Evolutionary conservation across 2,329 filamentous ascomycete species (phyloP).

Genomic region (Periconia sp.): DNA sequence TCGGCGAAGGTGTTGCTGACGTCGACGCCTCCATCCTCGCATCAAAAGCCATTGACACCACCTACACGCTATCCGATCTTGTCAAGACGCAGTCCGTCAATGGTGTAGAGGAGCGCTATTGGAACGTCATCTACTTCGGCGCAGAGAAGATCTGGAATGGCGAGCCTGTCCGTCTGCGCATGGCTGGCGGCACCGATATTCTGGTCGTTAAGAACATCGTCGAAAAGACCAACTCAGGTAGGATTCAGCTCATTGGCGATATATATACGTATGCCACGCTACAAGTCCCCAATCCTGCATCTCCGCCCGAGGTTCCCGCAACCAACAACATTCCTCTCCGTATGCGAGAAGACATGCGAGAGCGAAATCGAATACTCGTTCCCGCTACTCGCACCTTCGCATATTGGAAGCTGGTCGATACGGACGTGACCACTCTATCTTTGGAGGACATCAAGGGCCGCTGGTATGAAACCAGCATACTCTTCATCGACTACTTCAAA

Average conservation of each 20-base stretch:
- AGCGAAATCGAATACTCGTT: constrained; percentile 53
- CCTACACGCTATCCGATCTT: constrained; percentile 61
- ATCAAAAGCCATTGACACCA: constrained; percentile 61
- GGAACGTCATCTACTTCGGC: constrained; percentile 62
- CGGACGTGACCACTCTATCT: constrained; percentile 39
- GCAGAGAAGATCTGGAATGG: constrained; percentile 66
- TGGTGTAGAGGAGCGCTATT: constrained; percentile 53
- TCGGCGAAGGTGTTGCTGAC: constrained; percentile 56
- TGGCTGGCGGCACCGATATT: constrained; percentile 54
- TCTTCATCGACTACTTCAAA: constrained; percentile 49
- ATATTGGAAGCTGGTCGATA: constrained; percentile 54
- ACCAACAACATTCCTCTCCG: constrained; percentile 56
- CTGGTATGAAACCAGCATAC: constrained; percentile 64
- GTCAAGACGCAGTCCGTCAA: constrained; percentile 48
- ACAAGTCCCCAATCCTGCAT: constrained; percentile 33
- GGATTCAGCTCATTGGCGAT: constrained; percentile 56
- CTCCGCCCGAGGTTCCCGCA: constrained; percentile 43
- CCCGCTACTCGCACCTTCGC: constrained; percentile 38
- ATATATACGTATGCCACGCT: constrained; percentile 56
- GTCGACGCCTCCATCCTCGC: constrained; percentile 65
- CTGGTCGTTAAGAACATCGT: constrained; percentile 55
- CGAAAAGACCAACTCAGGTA: constrained; percentile 40
- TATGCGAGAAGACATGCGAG: constrained; percentile 58
- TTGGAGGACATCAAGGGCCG: constrained; percentile 62
- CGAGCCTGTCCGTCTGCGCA: constrained; percentile 61